Percentiles rank a stretch among this genome's conserved stretches.
Conservation (phyloP, 495 filamentous ascomycete genomes). For the Choiromyces venosus region DNA sequence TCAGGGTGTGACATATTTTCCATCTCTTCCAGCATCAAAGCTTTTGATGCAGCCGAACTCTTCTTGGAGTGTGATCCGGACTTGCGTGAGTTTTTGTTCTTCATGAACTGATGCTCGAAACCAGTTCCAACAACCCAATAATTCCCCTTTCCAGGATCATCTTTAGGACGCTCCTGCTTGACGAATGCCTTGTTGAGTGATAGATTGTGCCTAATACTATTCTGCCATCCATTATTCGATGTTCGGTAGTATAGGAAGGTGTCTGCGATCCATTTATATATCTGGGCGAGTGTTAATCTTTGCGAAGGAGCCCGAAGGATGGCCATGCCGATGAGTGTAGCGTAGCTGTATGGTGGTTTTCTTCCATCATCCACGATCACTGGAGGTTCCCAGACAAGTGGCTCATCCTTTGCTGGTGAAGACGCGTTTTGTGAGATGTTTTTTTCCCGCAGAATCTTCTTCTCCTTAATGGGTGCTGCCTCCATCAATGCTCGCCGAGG, state of each 20-base stretch:
- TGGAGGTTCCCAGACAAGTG: constrained; percentile 47
- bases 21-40: constrained; percentile 36
- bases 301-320: constrained; percentile 81
- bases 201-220: constrained; percentile 98
- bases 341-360: constrained; percentile 90
- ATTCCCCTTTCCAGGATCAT: constrained; percentile 97
- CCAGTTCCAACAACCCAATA: constrained; percentile 94
- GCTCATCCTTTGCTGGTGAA: constrained; percentile 26
- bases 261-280: constrained; percentile 98
- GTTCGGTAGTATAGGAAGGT: constrained; percentile 81
- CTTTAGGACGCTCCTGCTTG: constrained; percentile 92
- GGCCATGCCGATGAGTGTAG: constrained; percentile 93
- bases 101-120: constrained; percentile 78
- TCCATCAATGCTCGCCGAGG: constrained; percentile 65
- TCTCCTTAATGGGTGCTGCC: constrained; percentile 68
- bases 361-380: constrained; percentile 74
- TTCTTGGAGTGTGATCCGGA: constrained; percentile 35
- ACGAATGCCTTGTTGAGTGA: constrained; percentile 95
- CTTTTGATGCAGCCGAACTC: constrained; percentile 26
- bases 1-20: constrained; percentile 27
- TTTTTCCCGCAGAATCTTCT: constrained; percentile 45
- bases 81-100: constrained; percentile 65
- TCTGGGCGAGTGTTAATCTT: constrained; percentile 85
- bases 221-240: constrained; percentile 88
- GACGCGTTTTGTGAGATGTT: constrained; percentile 17